Conservation (phyloP, 176 grass and related monocot species). For the Phoenix dactylifera region DNA sequence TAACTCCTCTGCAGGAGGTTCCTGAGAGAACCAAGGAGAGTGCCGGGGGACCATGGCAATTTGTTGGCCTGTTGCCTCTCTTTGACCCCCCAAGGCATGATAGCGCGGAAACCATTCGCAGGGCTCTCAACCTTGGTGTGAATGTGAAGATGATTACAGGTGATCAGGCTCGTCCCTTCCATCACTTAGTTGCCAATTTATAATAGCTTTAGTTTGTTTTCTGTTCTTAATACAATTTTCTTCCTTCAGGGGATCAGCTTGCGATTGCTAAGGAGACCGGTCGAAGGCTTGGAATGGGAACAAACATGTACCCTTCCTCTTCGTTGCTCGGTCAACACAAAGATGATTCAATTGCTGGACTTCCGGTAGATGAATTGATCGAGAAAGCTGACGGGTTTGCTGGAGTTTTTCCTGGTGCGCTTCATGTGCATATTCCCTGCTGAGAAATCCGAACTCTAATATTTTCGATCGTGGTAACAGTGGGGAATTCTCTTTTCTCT, state of each 20-base stretch:
- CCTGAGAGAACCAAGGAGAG: constrained; percentile 4
- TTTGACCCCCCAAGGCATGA: constrained; percentile 12
- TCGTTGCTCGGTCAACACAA: constrained; percentile 75
- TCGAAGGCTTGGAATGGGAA: constrained; percentile 96
- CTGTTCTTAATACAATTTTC: no score
- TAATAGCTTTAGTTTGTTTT: neutral
- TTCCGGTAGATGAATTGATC: constrained; percentile 93
- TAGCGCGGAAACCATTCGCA: constrained; percentile 8
- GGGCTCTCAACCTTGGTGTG: constrained; percentile 10
- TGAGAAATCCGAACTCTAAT: neutral
- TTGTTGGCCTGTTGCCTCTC: constrained; percentile 7
- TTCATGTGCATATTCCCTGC: neutral
- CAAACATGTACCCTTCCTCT: constrained; percentile 99
- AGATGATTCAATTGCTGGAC: constrained; percentile 51
- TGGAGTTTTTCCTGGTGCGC: constrained; percentile 88
- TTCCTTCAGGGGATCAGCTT: constrained; percentile 78
- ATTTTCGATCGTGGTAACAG: neutral
- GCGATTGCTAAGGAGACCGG: constrained; percentile 97
- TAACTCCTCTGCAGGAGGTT: constrained; percentile 5
- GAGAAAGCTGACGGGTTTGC: constrained; percentile 99
- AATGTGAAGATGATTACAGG: constrained; percentile 16
- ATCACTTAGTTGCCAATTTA: neutral
- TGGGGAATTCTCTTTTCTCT: neutral
- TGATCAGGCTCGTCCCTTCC: neutral
- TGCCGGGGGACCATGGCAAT: constrained; percentile 3